These are phyloP conservation scores for Aspergillus hortae DNA, from an alignment of 2,329 filamentous ascomycete species.

Conservation along the genomic window DNA sequence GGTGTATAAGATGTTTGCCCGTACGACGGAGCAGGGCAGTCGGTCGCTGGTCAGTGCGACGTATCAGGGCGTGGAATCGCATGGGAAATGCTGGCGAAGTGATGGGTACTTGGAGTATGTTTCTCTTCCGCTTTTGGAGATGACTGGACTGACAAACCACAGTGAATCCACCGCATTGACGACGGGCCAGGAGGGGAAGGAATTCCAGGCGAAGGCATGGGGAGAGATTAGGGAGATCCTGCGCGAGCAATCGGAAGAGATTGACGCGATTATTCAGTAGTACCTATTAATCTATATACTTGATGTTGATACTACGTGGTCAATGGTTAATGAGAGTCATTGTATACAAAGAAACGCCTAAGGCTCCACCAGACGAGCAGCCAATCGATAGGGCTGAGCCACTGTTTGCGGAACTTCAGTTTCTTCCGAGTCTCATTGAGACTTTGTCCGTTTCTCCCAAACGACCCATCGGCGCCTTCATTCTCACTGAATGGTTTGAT, in stretches of 20 bases:
- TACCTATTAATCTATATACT: background rate
- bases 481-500: background rate
- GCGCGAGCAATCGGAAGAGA: slow-evolving; percentile 18
- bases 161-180: slow-evolving; percentile 34
- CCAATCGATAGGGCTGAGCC: slow-evolving; percentile 5
- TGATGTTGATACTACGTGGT: background rate
- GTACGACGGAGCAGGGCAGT: slow-evolving; percentile 43
- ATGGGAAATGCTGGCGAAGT: slow-evolving; percentile 44
- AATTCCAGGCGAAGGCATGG: slow-evolving; percentile 39
- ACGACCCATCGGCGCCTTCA: background rate
- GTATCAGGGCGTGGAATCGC: slow-evolving; percentile 39
- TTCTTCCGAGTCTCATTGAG: too few relatives aligned
- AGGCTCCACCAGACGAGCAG: too few relatives aligned
- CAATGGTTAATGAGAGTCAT: too few relatives aligned
- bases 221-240: slow-evolving; percentile 37
- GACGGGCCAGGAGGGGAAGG: slow-evolving; percentile 29
- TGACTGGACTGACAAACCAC: slow-evolving; percentile 13
- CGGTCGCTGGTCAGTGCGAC: slow-evolving; percentile 43
- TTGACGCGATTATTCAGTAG: slow-evolving; percentile 10
- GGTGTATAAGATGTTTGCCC: slow-evolving; percentile 37
- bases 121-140: background rate
- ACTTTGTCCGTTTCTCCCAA: background rate
- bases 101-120: slow-evolving; percentile 37
- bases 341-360: too few relatives aligned
- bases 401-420: too few relatives aligned